Evolutionary conservation across 306 rosid species (phyloP), one percentile per base, ranked within the genome.

Genomic region (Acacia confusa): DNA sequence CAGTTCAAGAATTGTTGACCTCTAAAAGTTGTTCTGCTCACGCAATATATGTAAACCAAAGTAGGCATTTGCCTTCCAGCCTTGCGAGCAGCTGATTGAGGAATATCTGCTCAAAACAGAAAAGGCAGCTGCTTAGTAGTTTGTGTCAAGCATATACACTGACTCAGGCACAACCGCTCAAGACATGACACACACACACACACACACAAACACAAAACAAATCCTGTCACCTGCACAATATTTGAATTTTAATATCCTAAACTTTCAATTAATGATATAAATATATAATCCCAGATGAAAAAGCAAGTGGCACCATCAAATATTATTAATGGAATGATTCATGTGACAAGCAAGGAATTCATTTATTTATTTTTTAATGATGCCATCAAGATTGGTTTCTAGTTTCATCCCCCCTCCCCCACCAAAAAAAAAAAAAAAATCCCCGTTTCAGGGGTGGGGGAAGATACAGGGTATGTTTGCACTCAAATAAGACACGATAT

Each of bases 11-110:
- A 36, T 24, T 58, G 52, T 12, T 72, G 0, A 91, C 99, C 99
- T 89, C 99, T 81, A 81, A 92, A 78, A 61, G 98, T 95, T 57
- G 94, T 85, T 89, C 48, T 90, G 93, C 83, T 78, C 79, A 93
- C 94, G 65, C 93, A 66, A 72, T 7, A 78, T 78, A 90, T 81
- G 89, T 89, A 95, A 78, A 85, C 78, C 4, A 48, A 63, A 57
- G 84, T 79, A 41, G 97, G 84, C 94, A 95, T 83, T 74, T 79
- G 75, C 70, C 98, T 89, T 81, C 50, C 88, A 66, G 97, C 97
- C 78, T 95, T 93, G 76, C 98, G 94, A 76, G 43, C 75, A 60
- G 93, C 96, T 0, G 98, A 95, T 78, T 85, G 61, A 8, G 96
- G 91, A 85, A 86, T 89, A 82, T 95, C 98, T 92, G 85, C 24